These are phyloP conservation scores for Elsinoe perseae DNA, from an alignment of 2,329 filamentous ascomycete genomes.

Conservation along the genomic window DNA sequence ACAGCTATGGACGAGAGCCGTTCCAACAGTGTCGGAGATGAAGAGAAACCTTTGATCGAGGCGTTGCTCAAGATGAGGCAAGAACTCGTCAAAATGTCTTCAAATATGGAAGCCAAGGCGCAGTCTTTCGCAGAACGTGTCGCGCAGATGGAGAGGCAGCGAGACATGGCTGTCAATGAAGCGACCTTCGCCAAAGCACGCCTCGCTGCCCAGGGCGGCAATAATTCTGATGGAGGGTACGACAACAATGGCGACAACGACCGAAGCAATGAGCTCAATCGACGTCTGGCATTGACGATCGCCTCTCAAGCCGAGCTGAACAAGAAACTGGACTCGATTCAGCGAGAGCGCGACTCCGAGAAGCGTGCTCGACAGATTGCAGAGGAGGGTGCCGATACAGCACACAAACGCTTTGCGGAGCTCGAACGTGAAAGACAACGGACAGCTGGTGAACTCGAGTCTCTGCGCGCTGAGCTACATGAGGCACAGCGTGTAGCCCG, in stretches of 20 bases:
- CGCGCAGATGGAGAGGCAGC: constrained; percentile 87
- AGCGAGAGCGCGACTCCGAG: constrained; percentile 69
- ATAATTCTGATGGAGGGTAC: constrained; percentile 44
- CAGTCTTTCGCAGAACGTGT: constrained; percentile 79
- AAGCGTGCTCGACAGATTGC: constrained; percentile 72
- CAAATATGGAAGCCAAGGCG: constrained; percentile 80
- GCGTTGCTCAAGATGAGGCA: constrained; percentile 84
- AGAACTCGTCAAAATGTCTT: constrained; percentile 83
- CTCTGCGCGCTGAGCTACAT: constrained; percentile 76
- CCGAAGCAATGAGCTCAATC: constrained; percentile 65
- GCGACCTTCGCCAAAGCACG: constrained; percentile 93
- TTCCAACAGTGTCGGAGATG: constrained; percentile 76
- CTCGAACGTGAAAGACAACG: constrained; percentile 78
- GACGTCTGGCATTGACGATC: constrained; percentile 74
- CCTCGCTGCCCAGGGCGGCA: constrained; percentile 67
- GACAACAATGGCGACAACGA: constrained; percentile 55
- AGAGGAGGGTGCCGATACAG: constrained; percentile 76
- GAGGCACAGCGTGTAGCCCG: constrained; percentile 67
- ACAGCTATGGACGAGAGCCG: constrained; percentile 68
- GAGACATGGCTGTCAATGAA: constrained; percentile 89
- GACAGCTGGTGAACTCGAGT: constrained; percentile 76
- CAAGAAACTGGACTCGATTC: constrained; percentile 61
- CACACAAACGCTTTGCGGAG: constrained; percentile 74
- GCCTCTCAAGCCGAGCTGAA: constrained; percentile 74
- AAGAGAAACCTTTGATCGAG: constrained; percentile 86